Conservation (phyloP, 2,329 filamentous ascomycete genomes). For the Trichoderma koningii region DNA sequence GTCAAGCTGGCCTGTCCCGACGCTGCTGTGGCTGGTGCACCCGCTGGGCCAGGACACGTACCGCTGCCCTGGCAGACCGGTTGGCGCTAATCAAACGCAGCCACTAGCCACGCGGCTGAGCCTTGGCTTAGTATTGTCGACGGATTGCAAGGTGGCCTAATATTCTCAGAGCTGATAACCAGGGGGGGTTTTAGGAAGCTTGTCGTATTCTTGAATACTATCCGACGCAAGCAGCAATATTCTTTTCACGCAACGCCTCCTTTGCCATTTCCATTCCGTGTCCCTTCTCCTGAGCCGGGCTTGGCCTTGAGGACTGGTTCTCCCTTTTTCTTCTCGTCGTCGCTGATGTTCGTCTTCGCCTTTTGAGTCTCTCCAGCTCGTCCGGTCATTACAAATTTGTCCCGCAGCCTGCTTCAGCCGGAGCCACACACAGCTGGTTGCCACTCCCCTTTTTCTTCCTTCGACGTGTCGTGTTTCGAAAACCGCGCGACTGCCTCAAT, state of each 20-base stretch:
- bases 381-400: conserved; percentile 39
- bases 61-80: not conserved
- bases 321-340: conserved; percentile 32
- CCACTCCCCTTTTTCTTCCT: conserved; percentile 29
- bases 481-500: conserved; percentile 6
- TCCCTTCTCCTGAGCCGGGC: conserved; percentile 31
- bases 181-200: conserved; percentile 24
- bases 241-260: conserved; percentile 22
- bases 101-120: conserved; percentile 26
- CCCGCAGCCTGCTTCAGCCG: conserved; percentile 13
- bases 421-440: conserved; percentile 21
- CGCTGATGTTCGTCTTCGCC: conserved; percentile 30
- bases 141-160: conserved; percentile 28
- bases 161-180: conserved; percentile 25
- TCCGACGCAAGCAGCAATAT: conserved; percentile 19
- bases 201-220: conserved; percentile 24
- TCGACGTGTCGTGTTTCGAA: not conserved
- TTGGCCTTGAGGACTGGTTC: conserved; percentile 31
- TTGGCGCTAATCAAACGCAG: not conserved
- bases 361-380: conserved; percentile 41
- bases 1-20: not conserved
- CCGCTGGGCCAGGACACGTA: not conserved
- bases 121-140: not conserved
- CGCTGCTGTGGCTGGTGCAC: conserved; percentile 20
- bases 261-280: conserved; percentile 31